These are phyloP conservation scores for Annulohypoxylon stygium DNA, from an alignment of 495 filamentous ascomycete species.

Conservation along the genomic window DNA sequence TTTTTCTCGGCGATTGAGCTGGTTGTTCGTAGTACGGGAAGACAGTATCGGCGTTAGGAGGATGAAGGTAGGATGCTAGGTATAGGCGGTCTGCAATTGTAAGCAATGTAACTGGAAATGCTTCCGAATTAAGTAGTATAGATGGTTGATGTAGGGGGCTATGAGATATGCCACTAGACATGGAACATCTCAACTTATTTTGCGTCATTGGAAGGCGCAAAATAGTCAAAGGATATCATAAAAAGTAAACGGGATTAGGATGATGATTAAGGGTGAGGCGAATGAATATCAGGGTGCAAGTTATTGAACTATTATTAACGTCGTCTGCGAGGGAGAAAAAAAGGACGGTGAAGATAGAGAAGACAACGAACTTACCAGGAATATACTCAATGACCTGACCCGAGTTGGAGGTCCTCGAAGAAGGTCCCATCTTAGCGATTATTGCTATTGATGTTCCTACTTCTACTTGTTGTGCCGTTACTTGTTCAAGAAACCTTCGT, in stretches of 20 bases:
- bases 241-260: conserved; percentile 44
- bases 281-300: conserved; percentile 35
- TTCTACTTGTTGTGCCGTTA: conserved; percentile 3
- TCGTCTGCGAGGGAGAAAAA: background rate
- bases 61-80: conserved; percentile 88
- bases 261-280: conserved; percentile 24
- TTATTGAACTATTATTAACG: conserved; percentile 14
- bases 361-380: conserved; percentile 59
- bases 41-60: conserved; percentile 81
- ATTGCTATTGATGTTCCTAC: conserved; percentile 21
- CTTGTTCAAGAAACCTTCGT: conserved; percentile 19
- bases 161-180: conserved; percentile 40
- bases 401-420: conserved; percentile 57
- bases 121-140: conserved; percentile 27
- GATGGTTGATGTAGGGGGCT: conserved; percentile 46
- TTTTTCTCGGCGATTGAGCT: conserved; percentile 75
- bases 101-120: conserved; percentile 50
- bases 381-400: conserved; percentile 71
- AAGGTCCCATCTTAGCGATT: conserved; percentile 58
- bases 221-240: conserved; percentile 35
- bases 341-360: background rate
- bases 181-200: conserved; percentile 26
- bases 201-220: conserved; percentile 27
- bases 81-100: conserved; percentile 86
- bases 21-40: conserved; percentile 82